Percentiles rank a stretch among this genome's conserved stretches.
phyloP scores from a whole-genome alignment of 495 filamentous ascomycete species.

The Aspergillus panamensis region DNA sequence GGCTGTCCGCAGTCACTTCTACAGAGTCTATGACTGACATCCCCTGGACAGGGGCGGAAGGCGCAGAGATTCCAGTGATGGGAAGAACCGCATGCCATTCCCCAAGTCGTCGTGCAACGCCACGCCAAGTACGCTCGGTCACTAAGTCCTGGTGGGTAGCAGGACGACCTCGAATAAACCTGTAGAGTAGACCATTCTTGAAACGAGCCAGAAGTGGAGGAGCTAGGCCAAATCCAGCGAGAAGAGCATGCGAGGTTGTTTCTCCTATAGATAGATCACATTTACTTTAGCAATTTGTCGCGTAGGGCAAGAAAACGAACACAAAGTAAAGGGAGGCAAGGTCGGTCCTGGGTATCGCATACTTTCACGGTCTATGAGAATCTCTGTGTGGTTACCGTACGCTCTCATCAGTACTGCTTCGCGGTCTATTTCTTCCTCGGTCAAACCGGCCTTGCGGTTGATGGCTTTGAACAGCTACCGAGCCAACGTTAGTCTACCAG shows the following conservation, averaged over 20 bases:
- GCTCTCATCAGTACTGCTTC: conserved; percentile 89
- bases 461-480: conserved; percentile 75
- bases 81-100: conserved; percentile 88
- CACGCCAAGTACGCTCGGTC: conserved; percentile 67
- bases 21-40: conserved; percentile 16
- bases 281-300: conserved; percentile 40
- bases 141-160: conserved; percentile 77
- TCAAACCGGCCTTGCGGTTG: conserved; percentile 73
- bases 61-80: conserved; percentile 14
- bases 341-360: conserved; percentile 41
- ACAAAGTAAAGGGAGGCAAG: conserved; percentile 10
- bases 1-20: conserved; percentile 33
- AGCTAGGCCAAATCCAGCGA: conserved; percentile 76
- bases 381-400: conserved; percentile 89
- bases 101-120: conserved; percentile 75
- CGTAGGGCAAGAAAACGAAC: conserved; percentile 29
- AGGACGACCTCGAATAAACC: conserved; percentile 76
- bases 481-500: conserved; percentile 22
- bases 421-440: conserved; percentile 72
- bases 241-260: conserved; percentile 64
- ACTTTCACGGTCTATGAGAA: conserved; percentile 96
- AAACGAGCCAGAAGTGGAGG: conserved; percentile 88
- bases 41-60: conserved; percentile 15
- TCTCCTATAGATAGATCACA: conserved; percentile 51
- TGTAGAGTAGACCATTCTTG: conserved; percentile 92